These are phyloP conservation scores for Metschnikowia santaceciliae DNA, from an alignment of 805 yeast genomes.

Conservation along the genomic window DNA sequence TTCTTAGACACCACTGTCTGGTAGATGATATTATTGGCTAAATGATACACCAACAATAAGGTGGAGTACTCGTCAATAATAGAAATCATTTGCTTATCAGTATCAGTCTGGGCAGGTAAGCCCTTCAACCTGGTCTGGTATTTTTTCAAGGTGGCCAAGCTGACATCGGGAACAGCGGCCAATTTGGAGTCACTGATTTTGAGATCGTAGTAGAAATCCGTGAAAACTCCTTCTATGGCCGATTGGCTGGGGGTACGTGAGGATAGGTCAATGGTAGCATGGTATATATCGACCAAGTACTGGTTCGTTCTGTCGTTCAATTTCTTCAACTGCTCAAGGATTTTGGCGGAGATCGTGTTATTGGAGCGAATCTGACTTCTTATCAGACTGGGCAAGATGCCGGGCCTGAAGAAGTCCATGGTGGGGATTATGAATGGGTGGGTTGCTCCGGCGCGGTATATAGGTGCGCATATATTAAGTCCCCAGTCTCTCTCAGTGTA, in stretches of 20 bases:
- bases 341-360: conserved; percentile 28
- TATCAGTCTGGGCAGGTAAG: conserved; percentile 2
- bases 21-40: conserved; percentile 32
- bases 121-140: conserved; percentile 8
- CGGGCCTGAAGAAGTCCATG: conserved; percentile 23
- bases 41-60: conserved; percentile 22
- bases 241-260: conserved; percentile 12
- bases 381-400: conserved; percentile 14
- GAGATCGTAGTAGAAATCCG: conserved; percentile 16
- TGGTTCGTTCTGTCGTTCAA: conserved; percentile 19
- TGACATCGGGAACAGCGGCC: conserved; percentile 13
- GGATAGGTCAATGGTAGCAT: not conserved
- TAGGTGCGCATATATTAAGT: not conserved
- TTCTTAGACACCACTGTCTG: conserved; percentile 31
- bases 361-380: conserved; percentile 23
- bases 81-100: conserved; percentile 8
- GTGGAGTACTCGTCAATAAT: conserved; percentile 24
- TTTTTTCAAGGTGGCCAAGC: conserved; percentile 4
- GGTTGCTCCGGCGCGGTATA: not conserved
- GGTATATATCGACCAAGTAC: conserved; percentile 18
- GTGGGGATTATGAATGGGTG: not conserved
- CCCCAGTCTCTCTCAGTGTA: too few relatives aligned
- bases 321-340: conserved; percentile 20
- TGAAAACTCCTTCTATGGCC: conserved; percentile 11
- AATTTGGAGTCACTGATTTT: conserved; percentile 12